Percentiles rank a stretch among this genome's conserved stretches.
Conservation (phyloP, 176 grass and related monocot genomes). For the Oryza rufipogon region DNA sequence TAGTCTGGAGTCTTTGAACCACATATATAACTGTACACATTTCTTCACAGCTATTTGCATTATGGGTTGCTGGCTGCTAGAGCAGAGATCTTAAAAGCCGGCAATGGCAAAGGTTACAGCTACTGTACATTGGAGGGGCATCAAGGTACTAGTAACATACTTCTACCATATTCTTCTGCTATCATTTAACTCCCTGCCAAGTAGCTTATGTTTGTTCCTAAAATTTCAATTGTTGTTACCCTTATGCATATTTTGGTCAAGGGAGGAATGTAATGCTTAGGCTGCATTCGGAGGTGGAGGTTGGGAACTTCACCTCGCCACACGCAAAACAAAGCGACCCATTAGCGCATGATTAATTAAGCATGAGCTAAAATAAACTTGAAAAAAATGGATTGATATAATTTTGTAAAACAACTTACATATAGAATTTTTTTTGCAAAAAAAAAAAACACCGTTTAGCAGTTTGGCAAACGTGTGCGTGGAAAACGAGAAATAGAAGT, state of each 20-base stretch:
- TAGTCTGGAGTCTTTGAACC: background rate
- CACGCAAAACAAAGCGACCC: too few relatives aligned
- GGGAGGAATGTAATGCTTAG: background rate
- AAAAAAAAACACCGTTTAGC: too few relatives aligned
- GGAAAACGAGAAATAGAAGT: too few relatives aligned
- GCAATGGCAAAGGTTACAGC: slow-evolving; percentile 63
- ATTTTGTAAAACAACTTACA: too few relatives aligned
- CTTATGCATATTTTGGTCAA: background rate
- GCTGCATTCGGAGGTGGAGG: too few relatives aligned
- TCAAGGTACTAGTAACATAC: slow-evolving; percentile 49
- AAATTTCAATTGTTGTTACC: background rate
- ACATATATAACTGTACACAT: background rate
- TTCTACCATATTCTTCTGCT: background rate
- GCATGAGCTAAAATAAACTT: too few relatives aligned
- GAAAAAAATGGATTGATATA: too few relatives aligned
- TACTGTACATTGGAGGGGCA: slow-evolving; percentile 81
- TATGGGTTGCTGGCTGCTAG: slow-evolving; percentile 93
- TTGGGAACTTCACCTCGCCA: too few relatives aligned
- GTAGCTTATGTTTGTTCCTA: background rate
- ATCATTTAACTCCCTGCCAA: background rate
- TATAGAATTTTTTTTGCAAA: too few relatives aligned
- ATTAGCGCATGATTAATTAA: too few relatives aligned
- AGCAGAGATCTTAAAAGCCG: slow-evolving; percentile 90
- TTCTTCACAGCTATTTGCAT: slow-evolving; percentile 71
- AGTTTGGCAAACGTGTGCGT: too few relatives aligned